These are phyloP conservation scores for Bruguiera hainesii DNA, from an alignment of 441 rosid species.

Conservation along the genomic window DNA sequence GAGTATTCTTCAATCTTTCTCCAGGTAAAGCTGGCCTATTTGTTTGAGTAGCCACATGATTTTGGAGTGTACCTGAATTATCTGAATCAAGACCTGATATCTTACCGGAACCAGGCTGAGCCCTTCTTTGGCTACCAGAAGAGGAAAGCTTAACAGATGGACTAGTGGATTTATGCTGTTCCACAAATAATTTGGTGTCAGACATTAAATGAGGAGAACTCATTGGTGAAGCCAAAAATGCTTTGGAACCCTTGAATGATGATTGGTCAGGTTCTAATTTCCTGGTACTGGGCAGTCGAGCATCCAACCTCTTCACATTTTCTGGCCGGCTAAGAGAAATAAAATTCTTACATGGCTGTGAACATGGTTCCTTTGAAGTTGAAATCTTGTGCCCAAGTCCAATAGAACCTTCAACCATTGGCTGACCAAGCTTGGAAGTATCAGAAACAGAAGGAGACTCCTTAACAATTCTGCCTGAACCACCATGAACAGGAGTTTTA, in stretches of 20 bases:
- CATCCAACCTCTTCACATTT: slow-evolving; percentile 32
- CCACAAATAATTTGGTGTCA: slow-evolving; percentile 34
- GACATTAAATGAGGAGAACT: slow-evolving; percentile 43
- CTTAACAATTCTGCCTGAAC: slow-evolving; percentile 36
- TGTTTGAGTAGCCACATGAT: slow-evolving; percentile 48
- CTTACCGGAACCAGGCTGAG: slow-evolving; percentile 47
- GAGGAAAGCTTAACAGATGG: slow-evolving; percentile 38
- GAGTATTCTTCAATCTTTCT: slow-evolving; percentile 52
- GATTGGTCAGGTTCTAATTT: slow-evolving; percentile 40
- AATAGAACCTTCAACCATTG: slow-evolving; percentile 26
- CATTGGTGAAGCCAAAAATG: slow-evolving; percentile 41
- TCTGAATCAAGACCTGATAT: slow-evolving; percentile 37
- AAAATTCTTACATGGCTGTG: slow-evolving; percentile 1
- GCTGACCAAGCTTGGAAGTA: slow-evolving; percentile 33
- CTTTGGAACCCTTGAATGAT: slow-evolving; percentile 37
- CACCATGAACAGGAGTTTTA: slow-evolving; percentile 95
- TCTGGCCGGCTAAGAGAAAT: slow-evolving; percentile 31
- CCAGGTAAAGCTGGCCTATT: slow-evolving; percentile 43
- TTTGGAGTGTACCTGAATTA: slow-evolving; percentile 40
- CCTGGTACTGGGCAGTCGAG: slow-evolving; percentile 36
- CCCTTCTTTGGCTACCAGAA: slow-evolving; percentile 43
- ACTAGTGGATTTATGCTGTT: slow-evolving; percentile 37
- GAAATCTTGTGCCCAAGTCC: slow-evolving; percentile 26
- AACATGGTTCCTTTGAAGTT: slow-evolving; percentile 29
- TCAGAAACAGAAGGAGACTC: slow-evolving; percentile 34